Evolutionary conservation across 1,284 basidiomycete species (phyloP), one percentile per base, ranked within the genome.

Genomic region (Rhodotorula glutinis): DNA sequence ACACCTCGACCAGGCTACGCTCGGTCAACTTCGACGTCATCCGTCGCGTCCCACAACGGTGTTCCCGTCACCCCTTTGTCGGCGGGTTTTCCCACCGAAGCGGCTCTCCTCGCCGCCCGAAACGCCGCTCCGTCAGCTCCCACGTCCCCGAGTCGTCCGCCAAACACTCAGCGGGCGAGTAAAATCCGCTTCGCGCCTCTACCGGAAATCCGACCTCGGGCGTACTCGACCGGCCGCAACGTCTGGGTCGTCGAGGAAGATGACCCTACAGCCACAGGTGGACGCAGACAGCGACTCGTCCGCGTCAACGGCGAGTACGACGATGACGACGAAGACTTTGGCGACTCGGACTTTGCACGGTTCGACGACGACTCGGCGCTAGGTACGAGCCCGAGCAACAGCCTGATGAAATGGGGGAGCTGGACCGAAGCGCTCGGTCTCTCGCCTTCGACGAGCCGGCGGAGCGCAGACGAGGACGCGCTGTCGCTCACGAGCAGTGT

Each of bases 111-210:
- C 52, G 53, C 59, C 13, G 60, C 47, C 27, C 19, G 25, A 8
- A 33, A 52, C 10, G 29, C 52, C 7, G 27, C 51, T 16, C 25
- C 55, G 43, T 10, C 23, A 43, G 21, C 27, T 52, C 38, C 23
- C 33, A 51, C 27, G 25, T 30, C 49, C 3, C 49, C 49, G 49
- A 27, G 11, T 17, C 49, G 25, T 25, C 29, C 21, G 38, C 25
- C 43, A 2, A 66, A 66, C 27, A 38, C 17, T 43, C 43, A 44
- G 16, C 54, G 16, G 19, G 38, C 43, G 29, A 40, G 25, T 33
- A 63, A 52, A 51, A 73, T 73, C 49, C 66, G 69, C 1, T 73
- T 73, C 46, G 71, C 71, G 1, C 71, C 71, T 10, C 46, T 73
- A 23, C 71, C 71, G 13, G 66, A 70, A 47, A 70, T 73, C 49